Base-by-base conservation (phyloP, 2,329 filamentous ascomycete genomes). In the Clarireedia monteithiana region DNA sequence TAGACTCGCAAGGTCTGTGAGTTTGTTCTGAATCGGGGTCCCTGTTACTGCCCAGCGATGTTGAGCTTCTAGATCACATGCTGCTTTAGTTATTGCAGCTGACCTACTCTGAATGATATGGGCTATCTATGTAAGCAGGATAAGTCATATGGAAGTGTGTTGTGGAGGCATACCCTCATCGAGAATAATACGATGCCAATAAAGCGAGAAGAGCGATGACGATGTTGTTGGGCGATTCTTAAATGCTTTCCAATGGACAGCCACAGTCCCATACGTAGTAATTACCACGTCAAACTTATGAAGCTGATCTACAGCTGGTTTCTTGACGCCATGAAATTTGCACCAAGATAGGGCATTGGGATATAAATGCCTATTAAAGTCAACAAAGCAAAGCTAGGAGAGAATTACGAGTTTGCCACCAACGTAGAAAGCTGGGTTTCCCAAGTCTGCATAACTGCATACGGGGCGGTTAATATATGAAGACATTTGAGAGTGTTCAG, bases 51-150 rank as follows among this genome's bases (percentile, higher is more conserved):
- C 61, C 70, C 51, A 60, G 2, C 79, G 71, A 1, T 71, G 74
- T 5, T 70, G 68, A 0, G 77, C 73, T 2, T 65, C 57, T 0
- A 82, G 66, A 0, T 71, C 67, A 15, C 65, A 58, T 2, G 76
- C 75, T 1, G 75, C 71, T 0, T 68, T 69, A 58, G 76, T 71
- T 7, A 77, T 72, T 0, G 66, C 71, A 0, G 77, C 80, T 1
- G 71, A 67, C 24, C 70, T 71, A 1, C 73, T 72, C 23, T 79
- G 74, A 39, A 81, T 79, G 2, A 72, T 70, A 55, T 81, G 76
- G 1, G 77, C 78, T 77, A 52, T 5, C 2, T 17, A 0, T 4
- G 17, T 26, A 53, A 2, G 36, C 5, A 48, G 9, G 14, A 15
- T 20, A 20, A 27, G 20, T 24, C 7, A 15, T 27, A n/a, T 24